phyloP scores from a whole-genome alignment of 345 rosid genomes.

The Boechera stricta region DNA sequence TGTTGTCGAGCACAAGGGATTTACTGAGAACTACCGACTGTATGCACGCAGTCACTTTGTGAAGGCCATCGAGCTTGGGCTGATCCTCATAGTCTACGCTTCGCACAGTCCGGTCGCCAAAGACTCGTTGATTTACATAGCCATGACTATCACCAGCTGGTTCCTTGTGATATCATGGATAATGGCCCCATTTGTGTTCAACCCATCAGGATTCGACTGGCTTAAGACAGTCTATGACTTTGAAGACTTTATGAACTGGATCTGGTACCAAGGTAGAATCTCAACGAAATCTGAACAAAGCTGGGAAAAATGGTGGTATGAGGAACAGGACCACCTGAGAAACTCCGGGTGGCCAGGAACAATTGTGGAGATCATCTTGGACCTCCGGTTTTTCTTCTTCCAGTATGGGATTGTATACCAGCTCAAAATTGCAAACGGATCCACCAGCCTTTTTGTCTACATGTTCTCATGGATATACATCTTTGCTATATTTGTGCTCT shows the following conservation, averaged over 20 bases:
- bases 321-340: slow-evolving; percentile 85
- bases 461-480: slow-evolving; percentile 73
- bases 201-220: slow-evolving; percentile 95
- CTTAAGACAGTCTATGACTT: slow-evolving; percentile 89
- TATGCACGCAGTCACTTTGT: slow-evolving; percentile 91
- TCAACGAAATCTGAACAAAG: slow-evolving; percentile 70
- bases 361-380: slow-evolving; percentile 76
- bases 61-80: slow-evolving; percentile 85
- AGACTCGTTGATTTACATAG: slow-evolving; percentile 65
- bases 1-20: slow-evolving; percentile 84
- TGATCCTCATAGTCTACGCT: slow-evolving; percentile 79
- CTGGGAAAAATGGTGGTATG: slow-evolving; percentile 97
- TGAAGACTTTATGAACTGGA: slow-evolving; percentile 77
- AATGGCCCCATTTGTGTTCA: slow-evolving; percentile 85
- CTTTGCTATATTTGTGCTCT: slow-evolving; percentile 60
- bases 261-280: slow-evolving; percentile 69
- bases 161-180: slow-evolving; percentile 90
- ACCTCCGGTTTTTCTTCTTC: slow-evolving; percentile 87
- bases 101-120: slow-evolving; percentile 62
- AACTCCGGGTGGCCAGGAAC: slow-evolving; percentile 72
- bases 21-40: slow-evolving; percentile 79
- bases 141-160: slow-evolving; percentile 83
- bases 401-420: slow-evolving; percentile 88
- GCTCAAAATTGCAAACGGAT: slow-evolving; percentile 51
- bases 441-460: slow-evolving; percentile 63